Base-by-base conservation (phyloP, 768 basidiomycete genomes). In the Lentinus tigrinus region DNA sequence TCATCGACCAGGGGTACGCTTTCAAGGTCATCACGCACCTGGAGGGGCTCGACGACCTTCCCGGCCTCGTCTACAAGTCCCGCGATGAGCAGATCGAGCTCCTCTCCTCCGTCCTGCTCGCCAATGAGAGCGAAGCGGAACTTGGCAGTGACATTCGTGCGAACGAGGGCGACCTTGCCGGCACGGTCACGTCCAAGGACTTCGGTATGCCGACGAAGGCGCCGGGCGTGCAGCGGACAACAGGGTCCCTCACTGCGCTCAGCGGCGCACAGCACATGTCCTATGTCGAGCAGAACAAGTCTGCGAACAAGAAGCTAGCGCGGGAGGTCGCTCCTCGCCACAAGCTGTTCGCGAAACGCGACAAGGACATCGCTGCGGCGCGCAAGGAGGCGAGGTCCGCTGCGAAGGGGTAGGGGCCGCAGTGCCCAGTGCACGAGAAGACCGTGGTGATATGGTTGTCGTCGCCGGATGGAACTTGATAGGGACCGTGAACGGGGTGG, bases 1-100 rank as follows among this genome's bases (percentile, higher is more conserved):
- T 99, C 64, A 96, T 99, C 68, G 97, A 99, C 70, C 95, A 98
- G 74, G 96, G 97, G 3, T 99, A 99, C 74, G 91, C 96, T 6
- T 99, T 99, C 85, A 98, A 98, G 74, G 96, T 99, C 52, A 98
- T 99, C 74, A 98, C 97, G 2, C 92, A 95, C 65, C 84, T 99
- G 17, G 95, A 98, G 62, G 97, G 97, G 9, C 79, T 98, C 26
- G 89, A 96, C 57, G 78, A 81, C 42, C 80, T 95, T 63, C 85
- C 89, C 3, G 90, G 94, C 67, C 81, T 98, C 52, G 97, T 98
- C 49, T 99, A 96, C 77, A 85, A 84, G 67, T 93, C 91, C 39
- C 83, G 85, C 67, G 87, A 93, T 65, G 92, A 97, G 68, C 96
- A 98, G 75, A 96, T 98, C 58, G 96, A 98, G 70, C 85, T 99